Conservation (phyloP, 179 eudicot genomes). For the Camellia oleifera region DNA sequence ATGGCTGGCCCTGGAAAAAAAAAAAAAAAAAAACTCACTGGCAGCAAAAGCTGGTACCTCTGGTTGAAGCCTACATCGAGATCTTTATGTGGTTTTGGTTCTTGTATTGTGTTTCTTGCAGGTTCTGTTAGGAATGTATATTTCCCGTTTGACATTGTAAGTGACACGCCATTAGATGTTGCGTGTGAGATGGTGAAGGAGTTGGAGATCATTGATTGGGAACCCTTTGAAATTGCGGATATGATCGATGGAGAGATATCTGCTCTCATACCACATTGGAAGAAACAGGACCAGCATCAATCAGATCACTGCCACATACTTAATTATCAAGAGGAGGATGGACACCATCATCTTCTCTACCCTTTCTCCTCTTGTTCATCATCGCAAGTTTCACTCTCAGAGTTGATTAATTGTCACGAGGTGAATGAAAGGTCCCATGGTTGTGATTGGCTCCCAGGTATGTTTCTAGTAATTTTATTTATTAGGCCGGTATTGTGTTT, state of each 20-base stretch:
- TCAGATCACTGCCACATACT: conserved; percentile 16
- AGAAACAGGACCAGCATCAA: conserved; percentile 16
- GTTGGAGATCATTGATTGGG: conserved; percentile 36
- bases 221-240: conserved; percentile 32
- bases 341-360: conserved; percentile 20
- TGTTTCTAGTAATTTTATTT: conserved; percentile 7
- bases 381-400: conserved; percentile 29
- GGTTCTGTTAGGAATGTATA: conserved; percentile 30
- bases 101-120: conserved; percentile 17
- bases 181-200: conserved; percentile 44
- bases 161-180: conserved; percentile 34
- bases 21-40: background rate
- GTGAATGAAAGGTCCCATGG: conserved; percentile 13
- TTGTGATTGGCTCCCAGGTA: conserved; percentile 45
- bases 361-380: conserved; percentile 39
- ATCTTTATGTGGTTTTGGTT: background rate
- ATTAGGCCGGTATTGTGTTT: background rate
- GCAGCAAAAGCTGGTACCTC: background rate
- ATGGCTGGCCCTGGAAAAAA: background rate
- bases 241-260: conserved; percentile 37
- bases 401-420: conserved; percentile 12
- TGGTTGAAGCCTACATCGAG: background rate
- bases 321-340: conserved; percentile 17
- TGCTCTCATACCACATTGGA: conserved; percentile 29
- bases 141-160: conserved; percentile 37